Evolutionary conservation across 164 flowering plant species (phyloP).

Genomic region (Aristolochia californica): DNA sequence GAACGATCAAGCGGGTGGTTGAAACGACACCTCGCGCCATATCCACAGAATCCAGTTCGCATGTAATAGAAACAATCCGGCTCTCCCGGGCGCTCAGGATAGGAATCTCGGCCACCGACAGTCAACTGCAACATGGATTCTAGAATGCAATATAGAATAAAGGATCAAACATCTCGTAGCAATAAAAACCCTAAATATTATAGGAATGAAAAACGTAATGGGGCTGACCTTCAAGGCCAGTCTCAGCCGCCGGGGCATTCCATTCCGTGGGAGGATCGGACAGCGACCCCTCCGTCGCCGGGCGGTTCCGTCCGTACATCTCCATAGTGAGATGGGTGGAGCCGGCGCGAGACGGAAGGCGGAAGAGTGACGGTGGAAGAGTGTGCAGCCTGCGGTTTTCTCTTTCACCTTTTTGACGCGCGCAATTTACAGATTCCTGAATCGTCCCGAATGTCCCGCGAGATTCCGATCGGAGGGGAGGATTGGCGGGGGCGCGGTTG

Average conservation of each 20-base stretch:
- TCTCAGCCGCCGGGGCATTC: conserved; percentile 24
- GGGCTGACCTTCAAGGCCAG: conserved; percentile 60
- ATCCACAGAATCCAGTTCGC: conserved; percentile 79
- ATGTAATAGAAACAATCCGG: conserved; percentile 66
- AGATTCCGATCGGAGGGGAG: no score
- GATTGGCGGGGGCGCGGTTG: no score
- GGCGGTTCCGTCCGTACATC: conserved; percentile 33
- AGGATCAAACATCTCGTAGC: not conserved
- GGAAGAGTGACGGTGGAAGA: not conserved
- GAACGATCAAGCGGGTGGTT: conserved; percentile 81
- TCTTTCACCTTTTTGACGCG: no score
- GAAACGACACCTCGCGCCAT: conserved; percentile 72
- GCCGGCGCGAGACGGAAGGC: conserved; percentile 2
- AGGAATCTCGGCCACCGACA: conserved; percentile 34
- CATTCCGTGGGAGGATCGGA: conserved; percentile 39
- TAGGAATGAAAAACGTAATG: conserved; percentile 4
- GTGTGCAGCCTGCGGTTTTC: not conserved
- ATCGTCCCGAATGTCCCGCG: no score
- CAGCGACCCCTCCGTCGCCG: conserved; percentile 31
- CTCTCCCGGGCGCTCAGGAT: conserved; percentile 74
- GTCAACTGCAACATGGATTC: conserved; percentile 58
- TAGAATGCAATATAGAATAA: conserved; percentile 13
- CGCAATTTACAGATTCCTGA: no score
- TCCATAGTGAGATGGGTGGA: conserved; percentile 27
- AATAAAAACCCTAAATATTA: conserved; percentile 12